Percentiles rank a stretch among this genome's conserved stretches.
phyloP scores from a whole-genome alignment of 331 rosid genomes.

The Pyracantha coccinea region DNA sequence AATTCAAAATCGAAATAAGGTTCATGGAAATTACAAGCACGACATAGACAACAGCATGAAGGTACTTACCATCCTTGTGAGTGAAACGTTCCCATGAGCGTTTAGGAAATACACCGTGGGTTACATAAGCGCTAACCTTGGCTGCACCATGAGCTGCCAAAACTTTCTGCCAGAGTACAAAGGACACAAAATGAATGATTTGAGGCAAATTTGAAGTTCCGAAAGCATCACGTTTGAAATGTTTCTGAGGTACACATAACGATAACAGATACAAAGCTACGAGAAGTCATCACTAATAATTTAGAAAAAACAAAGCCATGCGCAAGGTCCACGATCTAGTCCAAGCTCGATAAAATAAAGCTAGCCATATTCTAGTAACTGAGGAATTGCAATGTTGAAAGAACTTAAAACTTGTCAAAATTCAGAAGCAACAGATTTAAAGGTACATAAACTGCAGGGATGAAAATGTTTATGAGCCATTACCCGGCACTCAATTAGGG shows the following conservation, averaged over 20 bases:
- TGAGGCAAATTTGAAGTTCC: neutral
- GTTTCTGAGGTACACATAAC: neutral
- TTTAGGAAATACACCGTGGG: conserved; percentile 91
- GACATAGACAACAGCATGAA: neutral
- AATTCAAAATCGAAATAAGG: conserved; percentile 7
- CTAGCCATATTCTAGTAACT: neutral
- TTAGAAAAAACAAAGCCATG: neutral
- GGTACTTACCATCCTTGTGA: conserved; percentile 53
- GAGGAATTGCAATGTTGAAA: neutral
- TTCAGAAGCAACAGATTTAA: neutral
- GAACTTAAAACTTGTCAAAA: neutral
- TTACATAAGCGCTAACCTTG: conserved; percentile 85
- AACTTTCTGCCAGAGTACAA: conserved; percentile 54
- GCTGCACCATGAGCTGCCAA: conserved; percentile 83
- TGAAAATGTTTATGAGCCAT: neutral
- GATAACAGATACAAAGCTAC: neutral
- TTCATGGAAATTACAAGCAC: neutral
- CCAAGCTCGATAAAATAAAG: neutral
- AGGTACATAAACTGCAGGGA: neutral
- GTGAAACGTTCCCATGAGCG: conserved; percentile 75
- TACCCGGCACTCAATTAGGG: conserved; percentile 96
- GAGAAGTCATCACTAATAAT: neutral
- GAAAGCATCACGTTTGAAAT: neutral
- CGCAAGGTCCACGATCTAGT: neutral
- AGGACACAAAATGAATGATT: neutral